Conservation (phyloP, 108 stramenopile genomes). For the Chaetoceros tenuissimus region DNA sequence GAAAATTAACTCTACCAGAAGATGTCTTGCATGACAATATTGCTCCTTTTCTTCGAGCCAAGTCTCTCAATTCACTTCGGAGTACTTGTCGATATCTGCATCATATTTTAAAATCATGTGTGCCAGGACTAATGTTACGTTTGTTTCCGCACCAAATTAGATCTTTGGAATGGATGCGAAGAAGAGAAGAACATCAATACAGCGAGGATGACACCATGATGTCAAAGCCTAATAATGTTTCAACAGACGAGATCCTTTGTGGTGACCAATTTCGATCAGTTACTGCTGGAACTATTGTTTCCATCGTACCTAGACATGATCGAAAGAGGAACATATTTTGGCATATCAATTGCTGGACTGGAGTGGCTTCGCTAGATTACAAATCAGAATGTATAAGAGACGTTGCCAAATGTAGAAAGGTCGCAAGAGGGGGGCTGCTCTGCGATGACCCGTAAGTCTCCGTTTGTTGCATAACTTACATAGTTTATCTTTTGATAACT, state of each 20-base stretch:
- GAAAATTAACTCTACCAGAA: conserved; percentile 23
- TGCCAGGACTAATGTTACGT: conserved; percentile 57
- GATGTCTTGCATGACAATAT: conserved; percentile 46
- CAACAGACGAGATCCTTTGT: conserved; percentile 6
- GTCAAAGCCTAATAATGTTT: not conserved
- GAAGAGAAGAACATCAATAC: conserved; percentile 35
- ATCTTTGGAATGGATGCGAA: conserved; percentile 69
- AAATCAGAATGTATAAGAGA: not conserved
- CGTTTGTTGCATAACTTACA: not conserved
- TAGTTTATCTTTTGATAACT: not conserved
- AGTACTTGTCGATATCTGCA: conserved; percentile 40
- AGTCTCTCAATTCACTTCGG: conserved; percentile 42
- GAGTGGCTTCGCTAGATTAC: not conserved
- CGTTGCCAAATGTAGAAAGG: not conserved
- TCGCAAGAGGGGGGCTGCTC: conserved; percentile 36
- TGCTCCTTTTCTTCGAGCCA: conserved; percentile 44
- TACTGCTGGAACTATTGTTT: conserved; percentile 48
- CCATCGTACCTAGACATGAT: conserved; percentile 8
- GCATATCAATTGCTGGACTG: not conserved
- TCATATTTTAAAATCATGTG: conserved; percentile 27
- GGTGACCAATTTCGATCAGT: conserved; percentile 53
- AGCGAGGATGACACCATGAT: conserved; percentile 23
- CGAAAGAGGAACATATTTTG: not conserved
- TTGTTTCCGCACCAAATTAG: conserved; percentile 68
- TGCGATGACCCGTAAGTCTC: conserved; percentile 74